Conservation (phyloP, 1,284 basidiomycete species). For the Lentinus polychrous region DNA sequence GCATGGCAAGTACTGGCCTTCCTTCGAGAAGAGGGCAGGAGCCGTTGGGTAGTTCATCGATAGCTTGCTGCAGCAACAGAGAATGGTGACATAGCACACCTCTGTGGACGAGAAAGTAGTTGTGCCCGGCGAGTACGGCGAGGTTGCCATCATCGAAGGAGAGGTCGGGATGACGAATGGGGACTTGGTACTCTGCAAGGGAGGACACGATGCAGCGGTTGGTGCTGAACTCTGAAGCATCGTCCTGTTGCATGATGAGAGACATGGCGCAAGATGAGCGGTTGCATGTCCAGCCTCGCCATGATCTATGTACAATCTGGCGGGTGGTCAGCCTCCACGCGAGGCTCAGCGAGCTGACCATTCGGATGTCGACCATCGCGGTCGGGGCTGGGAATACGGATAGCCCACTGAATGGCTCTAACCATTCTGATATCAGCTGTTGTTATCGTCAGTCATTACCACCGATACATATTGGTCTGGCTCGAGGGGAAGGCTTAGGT, state of each 20-base stretch:
- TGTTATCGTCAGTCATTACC: no score
- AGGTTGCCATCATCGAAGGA: constrained; percentile 64
- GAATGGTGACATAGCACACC: constrained; percentile 62
- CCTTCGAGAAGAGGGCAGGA: constrained; percentile 37
- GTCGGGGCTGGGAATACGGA: background rate
- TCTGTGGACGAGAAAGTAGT: constrained; percentile 62
- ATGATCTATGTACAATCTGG: background rate
- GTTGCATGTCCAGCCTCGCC: background rate
- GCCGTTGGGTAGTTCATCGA: constrained; percentile 1
- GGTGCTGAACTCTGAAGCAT: constrained; percentile 36
- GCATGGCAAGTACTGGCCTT: constrained; percentile 42
- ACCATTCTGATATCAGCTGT: no score
- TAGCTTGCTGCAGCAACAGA: constrained; percentile 20
- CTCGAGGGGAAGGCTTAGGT: no score
- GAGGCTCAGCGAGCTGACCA: background rate
- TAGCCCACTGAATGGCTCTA: no score
- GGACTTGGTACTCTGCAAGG: constrained; percentile 17
- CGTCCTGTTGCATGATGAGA: background rate
- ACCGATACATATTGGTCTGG: no score
- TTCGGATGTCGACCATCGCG: background rate
- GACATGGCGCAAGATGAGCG: constrained; percentile 3
- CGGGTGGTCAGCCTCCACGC: background rate
- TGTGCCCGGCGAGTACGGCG: constrained; percentile 44
- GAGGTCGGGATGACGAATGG: constrained; percentile 43
- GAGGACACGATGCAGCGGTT: constrained; percentile 33